Percentiles rank a stretch among this genome's conserved stretches.
phyloP scores from a whole-genome alignment of 129 eudicot species.

The Artemisia argyi region DNA sequence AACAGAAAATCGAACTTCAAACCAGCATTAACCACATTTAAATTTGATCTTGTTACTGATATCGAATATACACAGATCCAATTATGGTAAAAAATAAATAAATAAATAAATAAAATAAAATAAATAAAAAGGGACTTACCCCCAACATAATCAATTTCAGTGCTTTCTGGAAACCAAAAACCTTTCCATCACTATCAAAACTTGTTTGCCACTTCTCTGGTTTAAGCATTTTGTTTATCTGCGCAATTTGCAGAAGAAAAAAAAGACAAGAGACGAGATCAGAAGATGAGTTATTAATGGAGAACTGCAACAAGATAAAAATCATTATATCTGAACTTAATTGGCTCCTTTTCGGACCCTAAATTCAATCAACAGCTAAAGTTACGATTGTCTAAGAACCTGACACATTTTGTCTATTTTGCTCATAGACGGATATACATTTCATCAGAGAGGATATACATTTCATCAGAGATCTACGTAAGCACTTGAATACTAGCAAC shows the following conservation, averaged over 20 bases:
- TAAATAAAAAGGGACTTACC: no score
- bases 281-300: conserved; percentile 14
- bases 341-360: conserved; percentile 1
- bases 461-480: conserved; percentile 1
- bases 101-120: no score
- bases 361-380: background rate
- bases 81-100: background rate
- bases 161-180: conserved; percentile 74
- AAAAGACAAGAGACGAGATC: background rate
- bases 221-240: conserved; percentile 91
- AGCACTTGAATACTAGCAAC: background rate
- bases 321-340: background rate
- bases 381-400: conserved; percentile 6
- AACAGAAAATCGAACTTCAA: background rate
- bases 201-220: conserved; percentile 97
- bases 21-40: background rate
- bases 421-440: background rate
- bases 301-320: conserved; percentile 12
- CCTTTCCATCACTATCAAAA: conserved; percentile 85
- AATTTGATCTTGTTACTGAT: conserved; percentile 13
- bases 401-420: background rate
- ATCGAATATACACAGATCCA: background rate
- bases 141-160: conserved; percentile 77
- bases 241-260: conserved; percentile 33
- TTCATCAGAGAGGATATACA: background rate